These are phyloP conservation scores for Mortierella sp. DNA, from an alignment of 371 early-diverging fungal species.

Conservation along the genomic window DNA sequence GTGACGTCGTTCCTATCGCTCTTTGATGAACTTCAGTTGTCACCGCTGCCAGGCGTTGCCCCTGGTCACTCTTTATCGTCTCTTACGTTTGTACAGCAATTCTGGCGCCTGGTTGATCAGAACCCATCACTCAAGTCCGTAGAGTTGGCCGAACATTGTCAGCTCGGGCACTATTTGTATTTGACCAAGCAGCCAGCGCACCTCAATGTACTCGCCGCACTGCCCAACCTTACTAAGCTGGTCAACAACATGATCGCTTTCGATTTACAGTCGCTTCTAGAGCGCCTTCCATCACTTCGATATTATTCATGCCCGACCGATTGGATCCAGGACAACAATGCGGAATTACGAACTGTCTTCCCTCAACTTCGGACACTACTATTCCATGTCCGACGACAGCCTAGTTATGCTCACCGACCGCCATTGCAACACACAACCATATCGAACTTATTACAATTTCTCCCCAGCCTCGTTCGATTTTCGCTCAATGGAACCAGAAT, in stretches of 20 bases:
- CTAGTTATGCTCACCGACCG: background rate
- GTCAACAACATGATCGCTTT: background rate
- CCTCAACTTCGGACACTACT: background rate
- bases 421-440: background rate
- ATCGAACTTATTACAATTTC: background rate
- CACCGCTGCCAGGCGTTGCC: too few relatives aligned
- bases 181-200: background rate
- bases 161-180: background rate
- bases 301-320: background rate
- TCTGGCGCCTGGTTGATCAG: background rate
- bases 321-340: background rate
- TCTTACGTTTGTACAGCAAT: background rate
- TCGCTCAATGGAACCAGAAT: background rate
- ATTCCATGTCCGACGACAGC: background rate
- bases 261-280: background rate
- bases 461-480: background rate
- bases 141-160: background rate
- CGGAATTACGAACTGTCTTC: background rate
- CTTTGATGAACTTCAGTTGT: background rate
- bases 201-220: background rate
- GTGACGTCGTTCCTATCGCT: background rate
- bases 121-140: background rate
- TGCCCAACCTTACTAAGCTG: background rate
- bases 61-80: background rate
- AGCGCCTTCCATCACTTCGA: background rate